Conservation (phyloP, 176 grass and related monocot species). For the Bromus sterilis region DNA sequence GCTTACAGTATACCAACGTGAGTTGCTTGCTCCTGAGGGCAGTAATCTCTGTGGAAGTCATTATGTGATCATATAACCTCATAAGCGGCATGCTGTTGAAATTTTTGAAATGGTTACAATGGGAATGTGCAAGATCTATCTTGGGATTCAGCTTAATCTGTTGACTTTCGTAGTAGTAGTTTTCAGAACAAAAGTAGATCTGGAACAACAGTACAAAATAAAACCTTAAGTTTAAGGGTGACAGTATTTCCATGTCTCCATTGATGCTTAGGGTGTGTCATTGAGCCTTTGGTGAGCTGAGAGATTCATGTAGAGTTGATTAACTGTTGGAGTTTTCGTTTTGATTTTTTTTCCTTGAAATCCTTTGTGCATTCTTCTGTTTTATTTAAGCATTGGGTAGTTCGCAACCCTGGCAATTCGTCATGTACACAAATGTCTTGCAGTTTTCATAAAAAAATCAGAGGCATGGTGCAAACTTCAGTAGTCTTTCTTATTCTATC, state of each 20-base stretch:
- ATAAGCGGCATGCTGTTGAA: not conserved
- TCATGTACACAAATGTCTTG: not conserved
- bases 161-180: not conserved
- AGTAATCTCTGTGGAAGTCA: not conserved
- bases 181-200: not conserved
- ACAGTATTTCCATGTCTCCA: not conserved
- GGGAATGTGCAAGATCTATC: not conserved
- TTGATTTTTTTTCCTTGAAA: not conserved
- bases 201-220: not conserved
- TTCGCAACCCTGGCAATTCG: not conserved
- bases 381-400: not conserved
- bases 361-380: not conserved
- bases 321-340: not conserved
- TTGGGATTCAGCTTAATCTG: not conserved
- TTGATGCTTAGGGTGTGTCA: not conserved
- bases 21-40: conserved; percentile 3
- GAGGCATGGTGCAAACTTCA: not conserved
- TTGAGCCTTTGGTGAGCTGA: not conserved
- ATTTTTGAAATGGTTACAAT: not conserved
- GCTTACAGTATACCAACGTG: conserved; percentile 83
- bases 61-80: not conserved
- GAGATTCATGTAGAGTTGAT: not conserved
- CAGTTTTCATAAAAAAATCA: not conserved
- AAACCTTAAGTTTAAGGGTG: not conserved
- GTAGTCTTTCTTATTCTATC: not conserved